Conservation (phyloP, 2,329 filamentous ascomycete species). For the Trichophyton equinum region DNA sequence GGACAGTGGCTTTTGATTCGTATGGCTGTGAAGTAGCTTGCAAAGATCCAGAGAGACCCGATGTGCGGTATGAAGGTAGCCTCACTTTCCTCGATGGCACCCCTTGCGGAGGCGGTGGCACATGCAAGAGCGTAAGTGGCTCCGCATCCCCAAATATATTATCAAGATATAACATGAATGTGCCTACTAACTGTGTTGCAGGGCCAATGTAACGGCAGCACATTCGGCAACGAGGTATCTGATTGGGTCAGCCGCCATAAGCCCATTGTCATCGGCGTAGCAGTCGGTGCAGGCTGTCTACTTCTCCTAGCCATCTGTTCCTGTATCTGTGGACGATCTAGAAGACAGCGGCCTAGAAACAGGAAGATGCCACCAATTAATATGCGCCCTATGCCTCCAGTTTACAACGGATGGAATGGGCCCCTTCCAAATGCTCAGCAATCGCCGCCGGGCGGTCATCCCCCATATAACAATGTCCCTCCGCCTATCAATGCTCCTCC, state of each 20-base stretch:
- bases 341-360: constrained; percentile 27
- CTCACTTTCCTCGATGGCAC: constrained; percentile 88
- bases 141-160: neutral
- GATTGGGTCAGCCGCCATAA: constrained; percentile 69
- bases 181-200: constrained; percentile 16
- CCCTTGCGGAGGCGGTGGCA: constrained; percentile 64
- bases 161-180: neutral
- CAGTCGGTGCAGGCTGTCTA: constrained; percentile 57
- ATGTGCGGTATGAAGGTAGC: constrained; percentile 57
- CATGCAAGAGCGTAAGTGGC: constrained; percentile 52
- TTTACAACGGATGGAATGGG: constrained; percentile 4
- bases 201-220: constrained; percentile 63
- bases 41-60: constrained; percentile 53
- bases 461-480: neutral
- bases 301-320: constrained; percentile 55
- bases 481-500: constrained; percentile 6
- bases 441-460: neutral
- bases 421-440: neutral
- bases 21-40: constrained; percentile 67
- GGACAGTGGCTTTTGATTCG: constrained; percentile 65
- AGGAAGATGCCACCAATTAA: constrained; percentile 14
- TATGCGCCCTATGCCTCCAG: constrained; percentile 4
- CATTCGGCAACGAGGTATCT: constrained; percentile 55
- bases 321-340: constrained; percentile 51
- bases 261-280: constrained; percentile 69